A percentile compares a stretch with the other conserved stretches of the same genome.
phyloP scores from a whole-genome alignment of 2,329 filamentous ascomycete species.

The Colletotrichum graminicola region DNA sequence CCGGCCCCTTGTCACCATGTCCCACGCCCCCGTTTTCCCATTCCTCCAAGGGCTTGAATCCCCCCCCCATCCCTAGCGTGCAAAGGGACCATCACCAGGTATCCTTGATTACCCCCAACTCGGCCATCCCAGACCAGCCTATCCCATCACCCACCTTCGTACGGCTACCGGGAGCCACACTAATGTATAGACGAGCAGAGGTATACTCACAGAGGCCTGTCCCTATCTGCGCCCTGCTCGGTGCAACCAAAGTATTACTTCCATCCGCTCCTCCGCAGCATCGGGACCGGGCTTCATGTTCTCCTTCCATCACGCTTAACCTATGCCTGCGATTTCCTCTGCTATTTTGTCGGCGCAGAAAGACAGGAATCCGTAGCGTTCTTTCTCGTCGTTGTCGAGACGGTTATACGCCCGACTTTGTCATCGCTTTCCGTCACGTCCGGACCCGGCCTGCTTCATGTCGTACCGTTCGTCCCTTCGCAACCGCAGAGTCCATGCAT shows the following conservation, averaged over 20 bases:
- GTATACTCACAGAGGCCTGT: constrained; percentile 36
- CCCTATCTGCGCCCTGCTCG: constrained; percentile 36
- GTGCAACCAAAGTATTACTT: constrained; percentile 42
- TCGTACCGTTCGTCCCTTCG: constrained; percentile 41
- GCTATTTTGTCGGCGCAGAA: constrained; percentile 2
- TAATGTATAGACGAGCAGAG: constrained; percentile 16
- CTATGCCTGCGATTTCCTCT: constrained; percentile 9
- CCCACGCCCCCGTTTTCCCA: constrained; percentile 28
- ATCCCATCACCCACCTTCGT: constrained; percentile 22
- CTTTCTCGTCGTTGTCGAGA: constrained; percentile 15
- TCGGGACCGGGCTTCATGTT: constrained; percentile 19
- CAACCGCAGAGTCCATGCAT: constrained; percentile 49
- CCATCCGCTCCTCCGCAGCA: constrained; percentile 36
- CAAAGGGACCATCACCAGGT: constrained; percentile 33
- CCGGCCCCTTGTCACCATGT: constrained; percentile 21
- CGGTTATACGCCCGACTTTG: constrained; percentile 12
- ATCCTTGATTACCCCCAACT: constrained; percentile 40
- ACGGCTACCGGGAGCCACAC: constrained; percentile 14
- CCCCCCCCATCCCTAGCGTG: constrained; percentile 31
- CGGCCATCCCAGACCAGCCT: constrained; percentile 34
- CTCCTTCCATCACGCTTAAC: constrained; percentile 21
- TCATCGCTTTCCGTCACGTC: constrained; percentile 11
- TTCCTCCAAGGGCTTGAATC: constrained; percentile 28
- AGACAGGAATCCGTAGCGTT: constrained; percentile 12
- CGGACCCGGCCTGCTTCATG: constrained; percentile 34